Percentiles rank a stretch among this genome's conserved stretches.
Conservation (phyloP, 345 rosid species). For the Euphorbia tirucalli region DNA sequence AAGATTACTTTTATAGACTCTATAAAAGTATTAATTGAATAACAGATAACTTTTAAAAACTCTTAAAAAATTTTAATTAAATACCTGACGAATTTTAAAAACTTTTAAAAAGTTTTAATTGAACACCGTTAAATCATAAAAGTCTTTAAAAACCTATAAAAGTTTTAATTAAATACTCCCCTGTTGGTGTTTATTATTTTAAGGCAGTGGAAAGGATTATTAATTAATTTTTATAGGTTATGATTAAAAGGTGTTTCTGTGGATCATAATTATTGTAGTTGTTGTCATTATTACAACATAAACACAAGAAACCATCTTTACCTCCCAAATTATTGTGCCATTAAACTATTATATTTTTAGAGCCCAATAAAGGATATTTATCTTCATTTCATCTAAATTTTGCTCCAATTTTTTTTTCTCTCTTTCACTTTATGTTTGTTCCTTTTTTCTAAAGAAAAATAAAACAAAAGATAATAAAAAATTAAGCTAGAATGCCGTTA, state of each 20-base stretch:
- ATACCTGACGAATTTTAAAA: too few species aligned
- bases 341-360: not conserved
- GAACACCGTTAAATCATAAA: too few species aligned
- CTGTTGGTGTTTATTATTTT: not conserved
- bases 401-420: not conserved
- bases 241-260: not conserved
- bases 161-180: too few species aligned
- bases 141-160: too few species aligned
- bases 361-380: not conserved
- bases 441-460: too few species aligned
- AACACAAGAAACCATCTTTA: not conserved
- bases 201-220: not conserved
- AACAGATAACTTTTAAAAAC: too few species aligned
- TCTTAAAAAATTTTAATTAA: too few species aligned
- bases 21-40: too few species aligned
- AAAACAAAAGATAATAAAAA: too few species aligned
- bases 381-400: not conserved
- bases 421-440: not conserved
- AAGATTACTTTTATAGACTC: too few species aligned
- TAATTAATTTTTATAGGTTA: not conserved
- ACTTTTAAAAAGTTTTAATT: too few species aligned
- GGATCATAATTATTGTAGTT: not conserved
- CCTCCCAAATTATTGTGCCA: slow-evolving; percentile 1
- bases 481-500: too few species aligned
- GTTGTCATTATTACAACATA: slow-evolving; percentile 17